Evolutionary conservation across 169 alveolate genomes (phyloP), one percentile per base, ranked within the genome.

Genomic region (Plasmodium ovale): DNA sequence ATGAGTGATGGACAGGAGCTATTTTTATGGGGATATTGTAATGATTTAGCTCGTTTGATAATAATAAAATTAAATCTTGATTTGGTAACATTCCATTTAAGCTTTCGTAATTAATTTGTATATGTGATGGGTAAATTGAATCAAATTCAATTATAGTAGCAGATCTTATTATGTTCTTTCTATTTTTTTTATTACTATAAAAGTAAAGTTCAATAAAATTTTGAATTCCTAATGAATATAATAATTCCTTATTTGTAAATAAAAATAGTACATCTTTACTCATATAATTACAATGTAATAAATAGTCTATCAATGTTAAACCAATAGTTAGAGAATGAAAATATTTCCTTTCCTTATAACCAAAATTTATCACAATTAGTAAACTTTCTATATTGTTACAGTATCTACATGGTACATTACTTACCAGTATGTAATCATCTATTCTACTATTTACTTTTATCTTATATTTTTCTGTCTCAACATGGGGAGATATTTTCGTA

Each of bases 81-180:
- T 85, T 85, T 1, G 91, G 87, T 16, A 85, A 69, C 35, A 69
- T 33, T 21, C 91, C 91, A 85, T 85, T 85, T 69, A 85, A 60
- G 14, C 91, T 65, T 68, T 85, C 87, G 69, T 85, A 85, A 85
- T 69, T 85, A 33, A 85, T 69, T 60, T 69, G 69, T 29, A 85
- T 69, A 68, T 67, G 47, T n/a, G 91, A 85, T 54, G 91, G 87
- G 35, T 62, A 69, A 23, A 85, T 62, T 31, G 85, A 69, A 44
- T 85, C 91, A 69, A 85, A 85, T 85, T 85, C 91, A 39, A 85
- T 85, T 54, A 85, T 69, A 14, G 56, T 64, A n/a, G 91, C 62
- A 33, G 82, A 60, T 56, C 91, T 85, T 19, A 51, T 25, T 29
- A 85, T 42, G 33, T 9, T n/a, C 37, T 85, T 85, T 60, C 87